phyloP scores from a whole-genome alignment of 2,329 filamentous ascomycete genomes.

The Hypoxylon sp. region DNA sequence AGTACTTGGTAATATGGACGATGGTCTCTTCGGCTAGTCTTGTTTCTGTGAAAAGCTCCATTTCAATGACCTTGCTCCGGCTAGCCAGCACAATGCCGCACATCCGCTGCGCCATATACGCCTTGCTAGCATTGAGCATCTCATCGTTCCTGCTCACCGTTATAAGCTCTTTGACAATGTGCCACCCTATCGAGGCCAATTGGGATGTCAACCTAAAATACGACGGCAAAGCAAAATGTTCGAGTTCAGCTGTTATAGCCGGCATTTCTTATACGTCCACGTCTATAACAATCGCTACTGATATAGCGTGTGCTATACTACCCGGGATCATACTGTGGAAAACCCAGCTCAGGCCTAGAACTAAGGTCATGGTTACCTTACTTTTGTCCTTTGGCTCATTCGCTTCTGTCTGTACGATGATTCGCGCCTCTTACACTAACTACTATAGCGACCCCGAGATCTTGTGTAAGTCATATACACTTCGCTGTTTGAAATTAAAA shows the following conservation, averaged over 20 bases:
- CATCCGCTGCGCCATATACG: slow-evolving; percentile 25
- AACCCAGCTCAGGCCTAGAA: slow-evolving; percentile 28
- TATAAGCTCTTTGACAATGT: slow-evolving; percentile 16
- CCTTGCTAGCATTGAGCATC: slow-evolving; percentile 11
- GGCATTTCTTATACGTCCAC: slow-evolving; percentile 21
- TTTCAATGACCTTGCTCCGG: slow-evolving; percentile 35
- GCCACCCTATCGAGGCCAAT: slow-evolving; percentile 18
- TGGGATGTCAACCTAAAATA: slow-evolving; percentile 21
- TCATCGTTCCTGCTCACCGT: slow-evolving; percentile 17
- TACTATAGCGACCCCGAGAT: slow-evolving; percentile 21
- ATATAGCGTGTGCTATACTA: slow-evolving; percentile 34
- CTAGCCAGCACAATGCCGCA: slow-evolving; percentile 24
- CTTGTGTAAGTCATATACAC: slow-evolving; percentile 31
- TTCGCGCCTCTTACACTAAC: slow-evolving; percentile 32
- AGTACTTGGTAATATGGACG: slow-evolving; percentile 28
- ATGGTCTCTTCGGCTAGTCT: slow-evolving; percentile 18
- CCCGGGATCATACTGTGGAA: slow-evolving; percentile 37
- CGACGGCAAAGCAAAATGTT: slow-evolving; percentile 15
- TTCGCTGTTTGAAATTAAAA: neutral
- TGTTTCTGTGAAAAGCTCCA: slow-evolving; percentile 27
- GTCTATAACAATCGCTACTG: slow-evolving; percentile 23
- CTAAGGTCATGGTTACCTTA: slow-evolving; percentile 19
- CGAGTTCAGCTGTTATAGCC: neutral
- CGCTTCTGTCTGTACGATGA: slow-evolving; percentile 40
- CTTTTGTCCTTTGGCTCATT: slow-evolving; percentile 38